Base-by-base conservation (phyloP, 495 filamentous ascomycete genomes). In the Venustampulla echinocandica region DNA sequence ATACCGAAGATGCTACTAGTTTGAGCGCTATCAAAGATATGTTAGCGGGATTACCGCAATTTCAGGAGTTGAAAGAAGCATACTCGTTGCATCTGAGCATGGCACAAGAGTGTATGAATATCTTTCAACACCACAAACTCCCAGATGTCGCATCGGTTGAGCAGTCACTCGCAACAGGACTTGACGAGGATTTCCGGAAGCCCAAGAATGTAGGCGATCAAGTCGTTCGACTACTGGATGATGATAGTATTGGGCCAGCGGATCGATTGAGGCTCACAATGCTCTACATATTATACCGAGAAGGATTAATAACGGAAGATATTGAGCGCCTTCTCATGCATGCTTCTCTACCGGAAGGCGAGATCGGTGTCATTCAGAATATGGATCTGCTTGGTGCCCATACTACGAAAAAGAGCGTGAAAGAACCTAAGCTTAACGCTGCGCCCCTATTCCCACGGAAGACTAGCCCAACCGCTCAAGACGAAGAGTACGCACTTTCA, bases 61-160 rank as follows among this genome's bases (percentile, higher is more conserved):
- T 93, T 59, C 87, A 93, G 47, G 83, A 87, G 60, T 84, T 90
- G 67, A 95, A 97, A 65, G 84, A 94, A 61, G 84, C 87, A 25
- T 98, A 97, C 59, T 90, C 92, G 0, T 71, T 98, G 23, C 92
- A 98, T 62, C 69, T 98, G 13, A 90, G 77, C 51, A 98, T 98
- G 92, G 93, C 92, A n/a, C 84, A 95, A 58, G 90, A 95, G 57
- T 90, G 87, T 52, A 96, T 97, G 92, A 85, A 85, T 47, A 74
- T 81, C 34, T 98, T 97, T 56, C 79, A 94, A 57, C 66, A 77
- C 15, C 76, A 80, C 53, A 95, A 95, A 56, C 73, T 98, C 4
- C 71, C 80, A 33, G 93, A 97, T 56, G 71, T 96, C 47, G 90
- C 87, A 36, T 82, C 84, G 1, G 75, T 87, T 2, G 90, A 98